Evolutionary conservation across 441 rosid genomes (phyloP).

Genomic region (Syzygium syzygioides): DNA sequence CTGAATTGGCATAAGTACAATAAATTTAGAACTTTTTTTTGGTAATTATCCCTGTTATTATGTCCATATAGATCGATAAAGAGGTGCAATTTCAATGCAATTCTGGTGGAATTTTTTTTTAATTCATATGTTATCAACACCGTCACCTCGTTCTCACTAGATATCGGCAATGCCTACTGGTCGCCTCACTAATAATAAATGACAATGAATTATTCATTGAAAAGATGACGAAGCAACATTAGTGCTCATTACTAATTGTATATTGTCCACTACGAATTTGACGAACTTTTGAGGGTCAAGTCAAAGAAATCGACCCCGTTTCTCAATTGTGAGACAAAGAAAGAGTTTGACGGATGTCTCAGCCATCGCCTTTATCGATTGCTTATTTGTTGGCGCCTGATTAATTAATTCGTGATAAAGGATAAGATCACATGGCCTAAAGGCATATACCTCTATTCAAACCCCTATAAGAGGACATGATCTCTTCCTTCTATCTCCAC

Average conservation of each 20-base stretch:
- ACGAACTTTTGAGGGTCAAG: too few relatives aligned
- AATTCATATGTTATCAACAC: neutral
- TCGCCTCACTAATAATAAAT: neutral
- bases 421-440: neutral
- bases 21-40: too few relatives aligned
- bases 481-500: neutral
- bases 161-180: neutral
- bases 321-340: neutral
- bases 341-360: neutral
- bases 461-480: neutral
- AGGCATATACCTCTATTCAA: neutral
- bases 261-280: neutral
- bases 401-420: neutral
- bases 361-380: neutral
- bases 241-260: neutral
- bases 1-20: too few relatives aligned
- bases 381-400: neutral
- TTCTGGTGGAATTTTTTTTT: neutral
- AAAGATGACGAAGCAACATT: neutral
- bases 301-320: too few relatives aligned
- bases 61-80: neutral
- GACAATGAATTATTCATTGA: neutral
- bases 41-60: too few relatives aligned
- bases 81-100: neutral
- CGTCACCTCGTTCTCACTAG: neutral